A percentile compares a stretch with the other conserved stretches of the same genome.
phyloP scores from a whole-genome alignment of 2,329 filamentous ascomycete genomes.

The Neodidymelliopsis sp. region DNA sequence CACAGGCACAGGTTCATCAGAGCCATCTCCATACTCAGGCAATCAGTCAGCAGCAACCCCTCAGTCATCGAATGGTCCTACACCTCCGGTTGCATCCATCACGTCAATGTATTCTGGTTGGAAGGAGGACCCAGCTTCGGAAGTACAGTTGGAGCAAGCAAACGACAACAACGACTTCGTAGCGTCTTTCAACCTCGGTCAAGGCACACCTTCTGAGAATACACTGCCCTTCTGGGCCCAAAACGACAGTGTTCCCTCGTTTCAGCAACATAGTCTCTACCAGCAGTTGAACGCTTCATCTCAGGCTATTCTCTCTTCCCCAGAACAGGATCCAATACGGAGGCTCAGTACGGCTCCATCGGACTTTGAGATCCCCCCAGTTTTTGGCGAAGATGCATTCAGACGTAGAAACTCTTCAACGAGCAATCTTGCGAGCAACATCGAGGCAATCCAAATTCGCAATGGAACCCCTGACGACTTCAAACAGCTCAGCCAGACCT shows the following conservation, averaged over 20 bases:
- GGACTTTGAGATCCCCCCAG: slow-evolving; percentile 41
- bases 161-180: slow-evolving; percentile 42
- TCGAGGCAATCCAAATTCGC: slow-evolving; percentile 50
- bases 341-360: slow-evolving; percentile 41
- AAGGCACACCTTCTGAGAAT: slow-evolving; percentile 43
- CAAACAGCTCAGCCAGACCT: slow-evolving; percentile 49
- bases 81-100: slow-evolving; percentile 45
- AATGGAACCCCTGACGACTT: slow-evolving; percentile 45
- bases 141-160: slow-evolving; percentile 31
- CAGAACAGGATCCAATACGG: slow-evolving; percentile 36
- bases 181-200: slow-evolving; percentile 38
- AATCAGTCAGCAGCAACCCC: slow-evolving; percentile 39
- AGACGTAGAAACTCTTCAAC: slow-evolving; percentile 50
- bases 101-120: slow-evolving; percentile 48
- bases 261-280: slow-evolving; percentile 42
- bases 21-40: slow-evolving; percentile 47
- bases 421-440: slow-evolving; percentile 49
- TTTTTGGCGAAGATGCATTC: slow-evolving; percentile 44
- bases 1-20: slow-evolving; percentile 41
- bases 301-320: slow-evolving; percentile 45
- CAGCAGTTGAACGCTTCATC: slow-evolving; percentile 48
- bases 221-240: slow-evolving; percentile 40
- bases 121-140: slow-evolving; percentile 40
- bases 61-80: slow-evolving; percentile 44
- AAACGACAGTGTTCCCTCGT: slow-evolving; percentile 30